Percentiles rank a stretch among this genome's conserved stretches.
Evolutionary conservation across 176 grass and related monocot genomes (phyloP).

Genomic region (Ampelocalamus luodianensis): DNA sequence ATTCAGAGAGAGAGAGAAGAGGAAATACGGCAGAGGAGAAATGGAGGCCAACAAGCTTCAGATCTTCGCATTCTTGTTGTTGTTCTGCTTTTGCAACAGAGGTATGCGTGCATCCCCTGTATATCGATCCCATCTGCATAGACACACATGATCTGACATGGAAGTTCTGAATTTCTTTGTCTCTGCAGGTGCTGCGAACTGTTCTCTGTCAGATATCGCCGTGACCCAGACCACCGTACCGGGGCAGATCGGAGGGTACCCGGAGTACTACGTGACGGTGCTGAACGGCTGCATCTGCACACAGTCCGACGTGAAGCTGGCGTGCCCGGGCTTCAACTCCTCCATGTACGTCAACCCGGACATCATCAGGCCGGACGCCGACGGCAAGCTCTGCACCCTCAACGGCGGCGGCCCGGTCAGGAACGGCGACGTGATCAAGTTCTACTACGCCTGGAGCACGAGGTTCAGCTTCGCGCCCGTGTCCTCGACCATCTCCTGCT

Average conservation of each 20-base stretch:
- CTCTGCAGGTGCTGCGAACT: not conserved
- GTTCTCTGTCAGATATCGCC: not conserved
- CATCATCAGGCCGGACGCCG: not conserved
- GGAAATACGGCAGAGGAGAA: not conserved
- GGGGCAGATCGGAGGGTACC: not conserved
- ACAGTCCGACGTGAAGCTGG: not conserved
- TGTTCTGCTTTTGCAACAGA: not conserved
- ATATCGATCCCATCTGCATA: no score
- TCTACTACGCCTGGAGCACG: not conserved
- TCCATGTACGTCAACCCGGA: not conserved
- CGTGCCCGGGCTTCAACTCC: not conserved
- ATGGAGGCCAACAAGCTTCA: not conserved
- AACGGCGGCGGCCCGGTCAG: not conserved
- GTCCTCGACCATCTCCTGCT: not conserved
- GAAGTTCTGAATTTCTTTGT: not conserved
- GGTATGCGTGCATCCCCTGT: not conserved
- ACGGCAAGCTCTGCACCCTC: not conserved
- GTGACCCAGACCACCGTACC: not conserved
- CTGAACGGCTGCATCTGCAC: conserved; percentile 16
- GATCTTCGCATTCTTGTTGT: not conserved
- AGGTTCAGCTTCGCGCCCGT: not conserved
- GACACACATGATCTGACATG: not conserved
- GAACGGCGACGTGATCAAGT: not conserved
- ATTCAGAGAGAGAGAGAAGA: not conserved
- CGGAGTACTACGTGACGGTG: not conserved